Evolutionary conservation across 2,329 filamentous ascomycete genomes (phyloP).

Genomic region (Chaetothyriales sp.): DNA sequence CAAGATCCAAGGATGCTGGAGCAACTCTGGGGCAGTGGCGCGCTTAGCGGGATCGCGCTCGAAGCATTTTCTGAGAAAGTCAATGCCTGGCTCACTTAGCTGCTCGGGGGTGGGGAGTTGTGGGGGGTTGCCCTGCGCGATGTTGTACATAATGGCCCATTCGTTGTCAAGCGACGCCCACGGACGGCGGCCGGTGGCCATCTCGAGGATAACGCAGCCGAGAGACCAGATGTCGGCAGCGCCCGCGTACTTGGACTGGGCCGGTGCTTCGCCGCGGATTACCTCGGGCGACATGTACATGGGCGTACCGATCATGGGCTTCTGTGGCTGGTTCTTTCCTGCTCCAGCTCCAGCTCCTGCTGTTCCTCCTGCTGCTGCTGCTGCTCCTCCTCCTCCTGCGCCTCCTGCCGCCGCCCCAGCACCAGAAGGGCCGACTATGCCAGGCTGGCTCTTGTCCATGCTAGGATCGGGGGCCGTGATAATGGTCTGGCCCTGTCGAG

Average conservation of each 20-base stretch:
- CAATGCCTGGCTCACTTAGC: constrained; percentile 66
- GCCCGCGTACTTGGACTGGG: constrained; percentile 32
- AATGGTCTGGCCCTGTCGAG: constrained; percentile 77
- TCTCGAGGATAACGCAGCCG: constrained; percentile 91
- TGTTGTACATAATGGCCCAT: constrained; percentile 99
- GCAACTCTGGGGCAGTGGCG: constrained; percentile 68
- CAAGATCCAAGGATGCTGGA: constrained; percentile 82
- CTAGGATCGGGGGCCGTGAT: constrained; percentile 40
- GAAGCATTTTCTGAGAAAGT: constrained; percentile 81
- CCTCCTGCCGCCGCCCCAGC: neutral
- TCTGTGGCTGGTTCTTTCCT: constrained; percentile 42
- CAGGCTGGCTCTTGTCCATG: constrained; percentile 14
- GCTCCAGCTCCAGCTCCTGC: too few species aligned
- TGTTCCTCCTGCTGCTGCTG: constrained; percentile 22
- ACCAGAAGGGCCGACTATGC: constrained; percentile 5
- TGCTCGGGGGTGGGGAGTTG: constrained; percentile 70
- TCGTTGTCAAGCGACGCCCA: constrained; percentile 97
- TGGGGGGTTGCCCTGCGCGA: constrained; percentile 88
- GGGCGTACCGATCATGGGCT: constrained; percentile 91
- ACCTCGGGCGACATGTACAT: constrained; percentile 99
- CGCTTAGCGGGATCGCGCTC: constrained; percentile 64
- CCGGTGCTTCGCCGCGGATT: constrained; percentile 66
- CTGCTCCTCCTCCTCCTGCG: constrained; percentile 1
- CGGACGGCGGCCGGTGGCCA: constrained; percentile 85
- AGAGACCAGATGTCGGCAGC: constrained; percentile 93